phyloP scores from a whole-genome alignment of 371 early-diverging fungal genomes.

The Mortierella sp. region DNA sequence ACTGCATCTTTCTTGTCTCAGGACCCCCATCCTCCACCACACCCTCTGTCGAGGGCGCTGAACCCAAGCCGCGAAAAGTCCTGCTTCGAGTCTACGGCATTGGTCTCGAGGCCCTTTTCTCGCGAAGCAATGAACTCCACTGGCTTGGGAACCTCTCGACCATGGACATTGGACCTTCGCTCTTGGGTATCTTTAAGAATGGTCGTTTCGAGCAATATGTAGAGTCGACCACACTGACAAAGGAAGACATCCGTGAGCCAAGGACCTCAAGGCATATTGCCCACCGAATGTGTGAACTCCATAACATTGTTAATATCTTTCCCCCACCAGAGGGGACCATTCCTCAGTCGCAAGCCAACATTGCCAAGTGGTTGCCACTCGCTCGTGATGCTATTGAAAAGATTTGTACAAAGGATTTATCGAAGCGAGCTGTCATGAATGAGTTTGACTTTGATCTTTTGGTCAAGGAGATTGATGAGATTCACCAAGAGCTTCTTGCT shows the following conservation, averaged over 20 bases:
- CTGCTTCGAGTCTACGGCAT: conserved; percentile 77
- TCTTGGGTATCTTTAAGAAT: conserved; percentile 83
- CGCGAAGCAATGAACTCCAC: conserved; percentile 77
- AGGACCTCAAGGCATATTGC: conserved; percentile 74
- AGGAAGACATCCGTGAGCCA: conserved; percentile 68
- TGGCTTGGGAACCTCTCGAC: conserved; percentile 75
- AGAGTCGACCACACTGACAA: conserved; percentile 72
- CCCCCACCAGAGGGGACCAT: conserved; percentile 53
- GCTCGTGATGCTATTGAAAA: conserved; percentile 36
- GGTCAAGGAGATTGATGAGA: conserved; percentile 55
- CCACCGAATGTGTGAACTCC: conserved; percentile 69
- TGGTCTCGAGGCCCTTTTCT: conserved; percentile 77
- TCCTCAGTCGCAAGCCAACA: conserved; percentile 71
- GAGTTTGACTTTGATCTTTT: conserved; percentile 53
- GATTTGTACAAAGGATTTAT: conserved; percentile 27
- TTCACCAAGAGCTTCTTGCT: conserved; percentile 41
- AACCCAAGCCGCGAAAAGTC: conserved; percentile 51
- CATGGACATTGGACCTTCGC: conserved; percentile 74
- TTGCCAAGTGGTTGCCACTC: conserved; percentile 68
- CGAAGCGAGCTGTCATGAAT: conserved; percentile 17
- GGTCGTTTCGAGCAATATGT: conserved; percentile 89
- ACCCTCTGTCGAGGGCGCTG: not conserved
- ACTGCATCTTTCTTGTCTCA: conserved; percentile 77
- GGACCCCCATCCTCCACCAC: conserved; percentile 19
- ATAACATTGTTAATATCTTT: conserved; percentile 69